phyloP scores from a whole-genome alignment of 805 yeast species.

The Sugiyamaella lignohabitans region DNA sequence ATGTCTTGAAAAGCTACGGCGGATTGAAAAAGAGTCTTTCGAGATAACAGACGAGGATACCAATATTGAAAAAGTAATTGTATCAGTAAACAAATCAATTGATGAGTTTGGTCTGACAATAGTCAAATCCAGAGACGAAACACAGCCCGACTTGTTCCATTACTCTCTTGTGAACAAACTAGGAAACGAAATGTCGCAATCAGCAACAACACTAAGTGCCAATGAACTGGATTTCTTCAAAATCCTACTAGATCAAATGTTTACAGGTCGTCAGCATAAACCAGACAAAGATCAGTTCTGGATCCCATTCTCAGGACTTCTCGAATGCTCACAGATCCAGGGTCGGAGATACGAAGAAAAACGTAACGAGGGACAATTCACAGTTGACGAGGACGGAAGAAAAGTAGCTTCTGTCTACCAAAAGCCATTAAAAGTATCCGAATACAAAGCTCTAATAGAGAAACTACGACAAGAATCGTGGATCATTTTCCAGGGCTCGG shows the following conservation, averaged over 20 bases:
- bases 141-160: constrained; percentile 26
- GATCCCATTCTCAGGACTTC: background rate
- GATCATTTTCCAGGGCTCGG: background rate
- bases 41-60: no score
- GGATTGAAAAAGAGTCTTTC: no score
- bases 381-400: background rate
- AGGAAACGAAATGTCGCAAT: constrained; percentile 35
- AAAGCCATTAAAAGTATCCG: constrained; percentile 6
- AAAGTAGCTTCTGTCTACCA: background rate
- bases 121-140: constrained; percentile 36
- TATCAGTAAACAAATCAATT: constrained; percentile 30
- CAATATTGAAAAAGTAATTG: no score
- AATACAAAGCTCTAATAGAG: constrained; percentile 1
- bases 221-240: constrained; percentile 44
- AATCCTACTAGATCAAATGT: constrained; percentile 37
- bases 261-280: constrained; percentile 20
- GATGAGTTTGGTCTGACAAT: constrained; percentile 36
- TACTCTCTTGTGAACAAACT: constrained; percentile 40
- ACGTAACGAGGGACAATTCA: background rate
- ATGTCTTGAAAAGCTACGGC: no score
- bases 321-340: background rate
- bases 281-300: constrained; percentile 3
- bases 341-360: background rate
- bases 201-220: constrained; percentile 33
- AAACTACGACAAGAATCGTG: constrained; percentile 4